A percentile compares a stretch with the other conserved stretches of the same genome.
phyloP scores from a whole-genome alignment of 1,139 yeast species.

The Debaryomyces coudertii region DNA sequence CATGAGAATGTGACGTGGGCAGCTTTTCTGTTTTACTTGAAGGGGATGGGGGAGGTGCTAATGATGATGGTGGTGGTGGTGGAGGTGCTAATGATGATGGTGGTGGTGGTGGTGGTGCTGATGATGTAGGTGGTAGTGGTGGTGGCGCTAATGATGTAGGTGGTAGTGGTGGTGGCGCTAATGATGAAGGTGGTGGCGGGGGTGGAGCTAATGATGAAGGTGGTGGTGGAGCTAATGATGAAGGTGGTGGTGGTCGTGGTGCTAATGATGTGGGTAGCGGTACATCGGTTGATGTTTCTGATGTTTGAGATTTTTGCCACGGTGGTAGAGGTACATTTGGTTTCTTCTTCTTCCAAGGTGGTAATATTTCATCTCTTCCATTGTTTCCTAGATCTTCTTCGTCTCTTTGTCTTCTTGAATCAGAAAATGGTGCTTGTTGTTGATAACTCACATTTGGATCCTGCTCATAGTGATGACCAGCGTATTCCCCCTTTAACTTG shows the following conservation, averaged over 20 bases:
- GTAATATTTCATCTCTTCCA: conserved; percentile 12
- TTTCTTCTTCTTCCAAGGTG: conserved; percentile 20
- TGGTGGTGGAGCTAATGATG: conserved; percentile 24
- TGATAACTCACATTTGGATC: conserved; percentile 3
- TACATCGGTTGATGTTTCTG: conserved; percentile 16
- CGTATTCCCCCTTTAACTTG: conserved; percentile 31
- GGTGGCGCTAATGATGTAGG: conserved; percentile 38
- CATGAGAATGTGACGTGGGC: neutral
- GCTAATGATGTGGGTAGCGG: conserved; percentile 20
- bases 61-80: conserved; percentile 29
- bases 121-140: conserved; percentile 25
- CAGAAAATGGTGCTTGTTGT: conserved; percentile 7
- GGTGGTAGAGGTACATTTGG: conserved; percentile 23
- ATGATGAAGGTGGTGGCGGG: conserved; percentile 31
- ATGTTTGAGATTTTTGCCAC: conserved; percentile 18
- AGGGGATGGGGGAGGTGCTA: conserved; percentile 5
- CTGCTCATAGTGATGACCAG: conserved; percentile 6
- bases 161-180: conserved; percentile 10
- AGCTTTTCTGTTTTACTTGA: conserved; percentile 18
- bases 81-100: too few relatives aligned
- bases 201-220: conserved; percentile 21
- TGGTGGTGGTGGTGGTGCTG: too few relatives aligned
- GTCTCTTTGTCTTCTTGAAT: conserved; percentile 20
- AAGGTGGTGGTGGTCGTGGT: conserved; percentile 23
- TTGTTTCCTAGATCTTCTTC: conserved; percentile 5